These are phyloP conservation scores for Boletus mariae DNA, from an alignment of 1,284 basidiomycete species.

Conservation along the genomic window DNA sequence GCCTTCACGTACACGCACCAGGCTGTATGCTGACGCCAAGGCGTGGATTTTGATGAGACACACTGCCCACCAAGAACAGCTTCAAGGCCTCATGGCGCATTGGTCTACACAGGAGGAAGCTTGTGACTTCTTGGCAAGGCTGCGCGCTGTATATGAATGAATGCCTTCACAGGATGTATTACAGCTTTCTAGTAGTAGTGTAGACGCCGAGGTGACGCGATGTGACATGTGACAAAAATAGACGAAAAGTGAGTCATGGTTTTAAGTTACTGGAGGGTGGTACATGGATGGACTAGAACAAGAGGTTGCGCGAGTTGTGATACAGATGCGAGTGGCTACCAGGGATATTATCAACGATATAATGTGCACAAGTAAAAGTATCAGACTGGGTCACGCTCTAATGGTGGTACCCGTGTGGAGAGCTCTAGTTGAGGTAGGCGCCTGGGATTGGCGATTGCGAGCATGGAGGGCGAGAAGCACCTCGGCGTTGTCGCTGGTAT, in stretches of 20 bases:
- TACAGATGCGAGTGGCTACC: constrained; percentile 27
- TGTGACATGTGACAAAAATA: neutral
- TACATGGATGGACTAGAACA: constrained; percentile 19
- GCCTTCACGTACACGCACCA: neutral
- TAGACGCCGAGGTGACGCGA: neutral
- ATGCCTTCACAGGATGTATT: neutral
- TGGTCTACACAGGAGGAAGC: too few relatives aligned
- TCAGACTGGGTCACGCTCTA: constrained; percentile 22
- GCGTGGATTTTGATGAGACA: too few relatives aligned
- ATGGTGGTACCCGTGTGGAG: constrained; percentile 20
- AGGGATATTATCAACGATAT: constrained; percentile 10
- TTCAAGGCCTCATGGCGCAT: too few relatives aligned
- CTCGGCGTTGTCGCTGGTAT: constrained; percentile 60
- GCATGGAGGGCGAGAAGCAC: constrained; percentile 61
- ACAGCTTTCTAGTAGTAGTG: too few relatives aligned
- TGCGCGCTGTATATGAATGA: too few relatives aligned
- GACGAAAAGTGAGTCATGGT: neutral
- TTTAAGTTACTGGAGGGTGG: constrained; percentile 21
- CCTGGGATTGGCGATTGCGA: constrained; percentile 7
- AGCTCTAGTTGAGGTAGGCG: constrained; percentile 17
- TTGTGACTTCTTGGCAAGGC: neutral
- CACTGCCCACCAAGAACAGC: too few relatives aligned
- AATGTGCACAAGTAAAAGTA: constrained; percentile 9
- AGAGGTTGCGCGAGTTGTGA: constrained; percentile 15
- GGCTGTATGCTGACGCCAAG: too few relatives aligned